Evolutionary conservation across 2,329 filamentous ascomycete species (phyloP).

Genomic region (Aureobasidium vineae): DNA sequence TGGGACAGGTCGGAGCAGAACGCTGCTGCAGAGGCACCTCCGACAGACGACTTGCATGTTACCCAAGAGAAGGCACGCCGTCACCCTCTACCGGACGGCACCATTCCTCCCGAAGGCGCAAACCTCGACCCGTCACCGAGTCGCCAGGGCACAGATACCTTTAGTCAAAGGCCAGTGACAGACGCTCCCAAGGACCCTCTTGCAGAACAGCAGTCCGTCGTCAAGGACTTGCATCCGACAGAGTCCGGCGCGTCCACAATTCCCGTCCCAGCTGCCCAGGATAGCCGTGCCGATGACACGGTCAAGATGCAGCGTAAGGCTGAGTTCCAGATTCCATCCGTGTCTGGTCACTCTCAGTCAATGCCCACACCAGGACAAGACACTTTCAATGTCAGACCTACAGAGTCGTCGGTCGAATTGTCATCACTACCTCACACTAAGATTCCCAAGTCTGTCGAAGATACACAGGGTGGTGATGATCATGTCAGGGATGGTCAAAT

Average conservation of each 20-base stretch:
- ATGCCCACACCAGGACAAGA: slow-evolving; percentile 48
- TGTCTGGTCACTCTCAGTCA: slow-evolving; percentile 47
- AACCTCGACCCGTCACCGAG: slow-evolving; percentile 33
- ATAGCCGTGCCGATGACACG: slow-evolving; percentile 41
- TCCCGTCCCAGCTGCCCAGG: slow-evolving; percentile 34
- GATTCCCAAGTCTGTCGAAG: slow-evolving; percentile 53
- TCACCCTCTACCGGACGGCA: slow-evolving; percentile 52
- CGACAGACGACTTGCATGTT: slow-evolving; percentile 43
- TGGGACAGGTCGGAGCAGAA: slow-evolving; percentile 48
- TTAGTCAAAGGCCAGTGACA: slow-evolving; percentile 36
- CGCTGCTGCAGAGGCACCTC: slow-evolving; percentile 40
- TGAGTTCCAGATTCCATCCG: slow-evolving; percentile 52
- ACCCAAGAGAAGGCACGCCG: slow-evolving; percentile 48
- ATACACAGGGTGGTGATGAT: slow-evolving; percentile 46
- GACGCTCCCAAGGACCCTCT: slow-evolving; percentile 43
- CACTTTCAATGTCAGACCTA: slow-evolving; percentile 56
- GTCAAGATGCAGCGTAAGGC: slow-evolving; percentile 49
- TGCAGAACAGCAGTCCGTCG: slow-evolving; percentile 32
- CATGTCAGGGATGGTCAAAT: slow-evolving; percentile 46
- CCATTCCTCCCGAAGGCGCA: slow-evolving; percentile 45
- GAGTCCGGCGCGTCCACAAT: slow-evolving; percentile 46
- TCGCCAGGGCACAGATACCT: slow-evolving; percentile 38
- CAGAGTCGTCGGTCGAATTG: slow-evolving; percentile 47
- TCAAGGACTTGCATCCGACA: slow-evolving; percentile 39
- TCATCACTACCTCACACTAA: slow-evolving; percentile 56